Base-by-base conservation (phyloP, 208 protist genomes). In the Acanthamoeba royreba region DNA sequence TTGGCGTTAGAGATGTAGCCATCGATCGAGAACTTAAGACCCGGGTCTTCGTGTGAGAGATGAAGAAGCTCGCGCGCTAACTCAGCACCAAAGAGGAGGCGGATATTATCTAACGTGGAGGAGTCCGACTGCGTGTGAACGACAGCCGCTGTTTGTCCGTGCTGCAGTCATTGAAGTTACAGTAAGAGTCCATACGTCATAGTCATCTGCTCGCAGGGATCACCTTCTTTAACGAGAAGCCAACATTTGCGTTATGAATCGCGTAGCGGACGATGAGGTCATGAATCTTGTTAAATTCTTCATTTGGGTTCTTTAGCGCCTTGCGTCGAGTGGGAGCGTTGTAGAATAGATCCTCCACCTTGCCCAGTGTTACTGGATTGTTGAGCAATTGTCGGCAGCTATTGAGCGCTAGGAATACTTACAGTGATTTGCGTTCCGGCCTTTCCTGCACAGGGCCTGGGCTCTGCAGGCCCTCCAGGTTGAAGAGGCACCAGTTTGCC, bases 231-330 rank as follows among this genome's bases (percentile, higher is more conserved):
- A 96, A 45, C 0, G 94, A 93, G 49, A 98, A 96, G 49, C 49
- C 46, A 4, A 97, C 53, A 2, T 25, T 79, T 35, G 93, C 28
- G 63, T 98, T 96, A 40, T 96, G 85, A 4, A 98, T 87, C 22
- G 96, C 93, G 85, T 97, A 97, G 43, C 79, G 46, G 13, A 52
- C 89, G 25, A 97, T 66, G 1, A 99, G 96, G 58, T 99, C 96
- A 0, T 98, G 95, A 45, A 99, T 97, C 55, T 96, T 96, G 61
- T 95, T 92, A 95, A 98, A 99, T 96, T 99, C 99, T 47, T 99
- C 98, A 0, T 94, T 93, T 0, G 96, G 58, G 22, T 97, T 98
- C 42, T 97, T 96, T 19, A 99, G 93, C 0, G 98, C 97, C 5
- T 96, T 94, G 19, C 97, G 95, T 96, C 99, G 81, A 42, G 97